Base-by-base conservation (phyloP, 148 eudicot genomes). In the Vaccinium myrtillus region DNA sequence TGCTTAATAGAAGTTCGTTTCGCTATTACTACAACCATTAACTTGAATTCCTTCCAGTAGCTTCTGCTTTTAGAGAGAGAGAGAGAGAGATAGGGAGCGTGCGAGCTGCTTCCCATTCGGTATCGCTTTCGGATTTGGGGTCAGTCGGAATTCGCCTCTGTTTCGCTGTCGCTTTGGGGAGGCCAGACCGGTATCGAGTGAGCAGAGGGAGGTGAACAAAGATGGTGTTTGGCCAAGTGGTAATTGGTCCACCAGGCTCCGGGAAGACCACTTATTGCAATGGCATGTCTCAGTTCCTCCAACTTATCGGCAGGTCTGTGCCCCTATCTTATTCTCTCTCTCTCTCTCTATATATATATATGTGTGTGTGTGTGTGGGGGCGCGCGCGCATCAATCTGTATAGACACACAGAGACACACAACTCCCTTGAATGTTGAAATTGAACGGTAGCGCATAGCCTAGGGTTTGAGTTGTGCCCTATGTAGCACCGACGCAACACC, bases 261-360 rank as follows among this genome's bases (percentile, higher is more conserved):
- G 99, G 99, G 6, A 96, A 96, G 89, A 96, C 97, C 84, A 96
- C 99, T 39, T 96, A 93, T 82, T 96, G 99, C 91, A 96, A 96
- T 80, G 99, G 99, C 86, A 94, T 96, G 98, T 94, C 97, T 75
- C 99, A 96, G 71, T 96, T 92, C 78, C 97, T 96, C 81, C 78
- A 75, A 25, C 95, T 93, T 32, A 88, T 94, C 36, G 97, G 97
- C 80, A 84, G 99, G 99, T 96, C 85, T 9, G 21, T n/a, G n/a
- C 65, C 67, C 36, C 69, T 1, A 55, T 48, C 43, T 16, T 54
- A 39, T 39, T 15, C 14, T 69, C 1, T 67, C 8, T 39, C n/a
- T n/a, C 23, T 13, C 21, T 18, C 7, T 43, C 46, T 43, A 5
- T 3, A 5, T n/a, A n/a, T n/a, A n/a, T n/a, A n/a, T n/a, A n/a